phyloP scores from a whole-genome alignment of 1,139 yeast genomes.

The Protomyces gravidus region DNA sequence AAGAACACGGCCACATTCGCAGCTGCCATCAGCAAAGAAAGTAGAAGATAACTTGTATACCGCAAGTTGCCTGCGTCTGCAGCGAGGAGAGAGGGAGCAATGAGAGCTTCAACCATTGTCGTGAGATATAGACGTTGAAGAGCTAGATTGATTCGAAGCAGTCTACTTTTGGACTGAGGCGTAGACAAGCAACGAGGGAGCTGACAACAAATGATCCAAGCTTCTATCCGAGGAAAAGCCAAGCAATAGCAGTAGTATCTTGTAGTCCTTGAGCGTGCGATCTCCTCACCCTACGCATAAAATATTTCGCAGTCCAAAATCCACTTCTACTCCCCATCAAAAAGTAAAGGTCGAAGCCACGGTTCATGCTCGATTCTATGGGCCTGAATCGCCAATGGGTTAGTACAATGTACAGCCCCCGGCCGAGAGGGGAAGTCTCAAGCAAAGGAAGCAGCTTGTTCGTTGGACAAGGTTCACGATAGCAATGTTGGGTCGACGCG shows the following conservation, averaged over 20 bases:
- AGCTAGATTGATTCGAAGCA: too few relatives aligned
- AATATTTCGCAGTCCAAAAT: neutral
- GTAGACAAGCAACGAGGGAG: too few relatives aligned
- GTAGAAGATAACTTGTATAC: neutral
- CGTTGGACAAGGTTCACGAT: conserved; percentile 13
- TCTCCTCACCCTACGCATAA: neutral
- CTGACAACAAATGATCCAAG: too few relatives aligned
- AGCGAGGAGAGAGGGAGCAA: conserved; percentile 97
- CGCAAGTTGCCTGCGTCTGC: conserved; percentile 42
- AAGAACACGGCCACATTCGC: conserved; percentile 77
- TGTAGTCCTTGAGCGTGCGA: neutral
- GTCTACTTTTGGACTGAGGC: too few relatives aligned
- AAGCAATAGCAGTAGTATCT: neutral
- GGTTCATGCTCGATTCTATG: conserved; percentile 25
- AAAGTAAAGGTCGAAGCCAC: conserved; percentile 27
- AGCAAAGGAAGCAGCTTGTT: conserved; percentile 28
- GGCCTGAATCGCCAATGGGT: conserved; percentile 28
- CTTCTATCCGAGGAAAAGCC: too few relatives aligned
- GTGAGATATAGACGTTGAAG: too few relatives aligned
- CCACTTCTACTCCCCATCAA: conserved; percentile 2
- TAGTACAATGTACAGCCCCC: neutral
- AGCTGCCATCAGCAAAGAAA: conserved; percentile 59
- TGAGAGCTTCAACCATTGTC: conserved; percentile 49
- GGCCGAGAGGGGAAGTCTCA: conserved; percentile 21
- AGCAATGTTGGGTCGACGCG: conserved; percentile 29